Evolutionary conservation across 176 grass and related monocot genomes (phyloP), one percentile per base, ranked within the genome.

Genomic region (Zoysia japonica): DNA sequence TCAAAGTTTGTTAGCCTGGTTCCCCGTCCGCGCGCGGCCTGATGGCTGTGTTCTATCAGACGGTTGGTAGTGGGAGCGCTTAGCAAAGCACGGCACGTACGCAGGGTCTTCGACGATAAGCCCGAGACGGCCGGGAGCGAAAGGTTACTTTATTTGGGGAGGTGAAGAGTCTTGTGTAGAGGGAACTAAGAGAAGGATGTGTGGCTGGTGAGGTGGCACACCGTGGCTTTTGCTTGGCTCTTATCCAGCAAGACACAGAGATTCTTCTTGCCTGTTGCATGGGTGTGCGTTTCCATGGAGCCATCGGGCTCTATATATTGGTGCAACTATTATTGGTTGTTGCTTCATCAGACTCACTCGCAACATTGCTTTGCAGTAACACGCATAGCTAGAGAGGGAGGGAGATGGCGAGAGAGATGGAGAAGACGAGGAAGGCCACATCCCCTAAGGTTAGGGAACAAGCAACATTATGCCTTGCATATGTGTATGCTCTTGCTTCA

Each of bases 1-100:
- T 78, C 84, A 71, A 80, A 79, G 90, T 93, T 89, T 93, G 91
- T 90, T 93, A 89, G 60, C 13, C 78, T 52, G 49, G 78, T 83
- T 88, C 82, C 80, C 62, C 17, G 28, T 28, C 28, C 28, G 28
- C 28, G 28, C 28, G 28, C 28, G 28, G 28, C 28, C 28, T 84
- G 91, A 93, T 84, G 83, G 74, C 47, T 59, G 73, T 37, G 77
- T 69, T 56, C 67, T 59, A 93, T 88, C 91, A 81, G 79, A 83
- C 78, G 84, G 83, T 88, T 86, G 87, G 88, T 89, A 52, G 67
- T 86, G 87, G 88, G 85, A 52, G 67, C 36, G 69, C 59, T 66
- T 67, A 51, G 2, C 62, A 74, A 62, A 40, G 54, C 35, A 41
- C 12, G 41, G n/a, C 45, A 68, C 52, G 28, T 45, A 56, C 16